These are phyloP conservation scores for Xylaria hypoxylon DNA, from an alignment of 2,329 filamentous ascomycete species.

Conservation along the genomic window DNA sequence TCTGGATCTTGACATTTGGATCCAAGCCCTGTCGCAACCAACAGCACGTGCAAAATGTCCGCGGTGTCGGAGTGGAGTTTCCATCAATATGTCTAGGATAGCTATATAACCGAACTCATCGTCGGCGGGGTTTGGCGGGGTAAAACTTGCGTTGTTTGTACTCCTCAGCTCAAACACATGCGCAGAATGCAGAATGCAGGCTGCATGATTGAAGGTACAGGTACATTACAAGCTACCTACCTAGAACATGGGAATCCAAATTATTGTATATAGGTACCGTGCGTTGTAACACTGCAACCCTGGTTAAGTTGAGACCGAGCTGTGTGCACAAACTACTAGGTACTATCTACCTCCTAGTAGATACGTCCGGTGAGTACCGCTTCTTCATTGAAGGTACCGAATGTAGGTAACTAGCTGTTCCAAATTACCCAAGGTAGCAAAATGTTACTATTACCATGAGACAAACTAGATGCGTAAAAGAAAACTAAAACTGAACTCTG, in stretches of 20 bases:
- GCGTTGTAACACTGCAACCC: conserved; percentile 25
- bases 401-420: too few relatives aligned
- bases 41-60: conserved; percentile 37
- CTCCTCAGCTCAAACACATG: conserved; percentile 13
- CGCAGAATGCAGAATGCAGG: conserved; percentile 1
- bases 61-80: conserved; percentile 23
- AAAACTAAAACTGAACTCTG: too few relatives aligned
- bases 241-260: conserved; percentile 14
- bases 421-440: too few relatives aligned
- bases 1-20: conserved; percentile 18
- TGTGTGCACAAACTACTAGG: not conserved
- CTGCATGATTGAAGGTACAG: not conserved
- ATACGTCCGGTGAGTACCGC: not conserved
- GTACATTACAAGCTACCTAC: not conserved
- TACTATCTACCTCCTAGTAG: too few relatives aligned
- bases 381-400: too few relatives aligned
- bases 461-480: too few relatives aligned
- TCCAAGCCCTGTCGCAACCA: conserved; percentile 27
- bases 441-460: too few relatives aligned
- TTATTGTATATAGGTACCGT: conserved; percentile 3
- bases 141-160: conserved; percentile 21
- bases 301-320: conserved; percentile 5
- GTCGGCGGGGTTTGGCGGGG: conserved; percentile 39
- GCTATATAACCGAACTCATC: conserved; percentile 1
- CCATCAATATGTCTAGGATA: conserved; percentile 16